Evolutionary conservation across 1,284 basidiomycete species (phyloP).

Genomic region (Ganoderma sinense): DNA sequence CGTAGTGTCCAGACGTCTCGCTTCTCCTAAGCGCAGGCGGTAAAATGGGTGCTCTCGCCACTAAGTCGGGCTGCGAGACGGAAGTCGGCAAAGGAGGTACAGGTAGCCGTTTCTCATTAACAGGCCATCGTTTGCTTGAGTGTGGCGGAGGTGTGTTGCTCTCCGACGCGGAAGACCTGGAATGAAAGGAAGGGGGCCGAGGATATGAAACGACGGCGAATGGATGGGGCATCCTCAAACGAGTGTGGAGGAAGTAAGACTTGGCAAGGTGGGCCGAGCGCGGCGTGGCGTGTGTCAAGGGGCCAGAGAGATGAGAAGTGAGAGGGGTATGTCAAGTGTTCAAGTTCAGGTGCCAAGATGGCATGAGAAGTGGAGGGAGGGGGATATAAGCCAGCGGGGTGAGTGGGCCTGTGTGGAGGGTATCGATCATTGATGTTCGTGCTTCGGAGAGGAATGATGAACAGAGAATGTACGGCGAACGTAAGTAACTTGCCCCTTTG

Average conservation of each 20-base stretch:
- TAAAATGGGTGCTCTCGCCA: neutral
- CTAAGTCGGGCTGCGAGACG: conserved; percentile 5
- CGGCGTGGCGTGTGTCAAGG: neutral
- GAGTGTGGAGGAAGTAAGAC: neutral
- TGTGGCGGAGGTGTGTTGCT: neutral
- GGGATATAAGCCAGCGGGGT: conserved; percentile 3
- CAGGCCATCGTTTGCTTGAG: conserved; percentile 10
- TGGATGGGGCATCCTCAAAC: conserved; percentile 29
- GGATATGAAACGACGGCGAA: conserved; percentile 26
- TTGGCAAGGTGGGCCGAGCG: neutral
- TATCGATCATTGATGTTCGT: conserved; percentile 20
- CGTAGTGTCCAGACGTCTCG: conserved; percentile 28
- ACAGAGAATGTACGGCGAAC: conserved; percentile 4
- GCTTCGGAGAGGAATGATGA: conserved; percentile 16
- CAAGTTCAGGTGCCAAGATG: conserved; percentile 4
- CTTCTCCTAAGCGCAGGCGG: conserved; percentile 1
- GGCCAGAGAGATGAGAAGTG: neutral
- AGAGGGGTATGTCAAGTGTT: conserved; percentile 5
- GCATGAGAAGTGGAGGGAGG: neutral
- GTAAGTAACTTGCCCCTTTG: neutral
- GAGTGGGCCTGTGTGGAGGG: conserved; percentile 5
- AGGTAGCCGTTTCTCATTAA: conserved; percentile 1
- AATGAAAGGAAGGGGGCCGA: conserved; percentile 16
- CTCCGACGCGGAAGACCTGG: conserved; percentile 10
- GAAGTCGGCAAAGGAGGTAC: conserved; percentile 15